phyloP scores from a whole-genome alignment of 78 protist genomes.

The Cavenderia fasciculata region DNA sequence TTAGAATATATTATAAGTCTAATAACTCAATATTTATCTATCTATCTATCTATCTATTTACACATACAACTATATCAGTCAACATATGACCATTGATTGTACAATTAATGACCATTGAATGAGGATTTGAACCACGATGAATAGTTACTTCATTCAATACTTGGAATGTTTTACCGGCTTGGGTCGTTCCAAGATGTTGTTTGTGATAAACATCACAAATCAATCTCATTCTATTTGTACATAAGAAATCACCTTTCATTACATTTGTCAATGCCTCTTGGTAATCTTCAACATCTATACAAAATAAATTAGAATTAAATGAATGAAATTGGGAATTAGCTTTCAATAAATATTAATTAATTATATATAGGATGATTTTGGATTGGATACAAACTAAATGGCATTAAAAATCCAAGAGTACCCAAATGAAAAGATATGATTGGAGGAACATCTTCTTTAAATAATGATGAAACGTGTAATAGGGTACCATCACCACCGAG shows the following conservation, averaged over 20 bases:
- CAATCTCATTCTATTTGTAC: conserved; percentile 75
- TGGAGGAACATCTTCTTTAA: conserved; percentile 87
- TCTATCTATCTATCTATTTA: no score
- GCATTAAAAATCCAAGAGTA: conserved; percentile 91
- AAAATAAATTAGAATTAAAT: not conserved
- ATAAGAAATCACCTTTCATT: conserved; percentile 49
- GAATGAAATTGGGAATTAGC: no score
- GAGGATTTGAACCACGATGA: conserved; percentile 83
- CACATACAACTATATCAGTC: conserved; percentile 89
- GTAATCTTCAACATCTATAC: conserved; percentile 30
- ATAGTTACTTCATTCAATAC: conserved; percentile 81
- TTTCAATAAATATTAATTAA: no score
- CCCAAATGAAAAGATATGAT: conserved; percentile 90
- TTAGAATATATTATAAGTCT: no score
- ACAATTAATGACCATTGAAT: conserved; percentile 79
- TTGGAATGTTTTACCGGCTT: conserved; percentile 11
- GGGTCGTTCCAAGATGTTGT: conserved; percentile 3
- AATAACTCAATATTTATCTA: no score
- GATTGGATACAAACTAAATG: conserved; percentile 56
- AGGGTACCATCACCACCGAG: conserved; percentile 97
- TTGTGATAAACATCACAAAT: conserved; percentile 37
- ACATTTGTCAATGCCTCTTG: conserved; percentile 55
- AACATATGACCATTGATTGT: conserved; percentile 79
- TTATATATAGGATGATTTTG: no score
- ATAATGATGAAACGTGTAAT: conserved; percentile 84